Conservation (phyloP, 2,329 filamentous ascomycete species). For the Aspergillus pseudonomiae region DNA sequence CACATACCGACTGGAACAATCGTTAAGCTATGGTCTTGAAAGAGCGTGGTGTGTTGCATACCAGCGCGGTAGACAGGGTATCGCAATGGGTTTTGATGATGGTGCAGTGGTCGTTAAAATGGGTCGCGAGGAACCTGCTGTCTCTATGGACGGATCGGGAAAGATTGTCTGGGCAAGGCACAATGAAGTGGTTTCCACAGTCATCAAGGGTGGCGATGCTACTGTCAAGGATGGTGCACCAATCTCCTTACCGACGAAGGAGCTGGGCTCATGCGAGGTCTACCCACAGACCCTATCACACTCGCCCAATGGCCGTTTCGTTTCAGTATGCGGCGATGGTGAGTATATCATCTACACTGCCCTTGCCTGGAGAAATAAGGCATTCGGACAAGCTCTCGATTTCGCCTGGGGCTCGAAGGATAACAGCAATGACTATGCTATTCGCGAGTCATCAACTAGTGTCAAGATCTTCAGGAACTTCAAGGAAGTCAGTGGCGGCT, state of each 20-base stretch:
- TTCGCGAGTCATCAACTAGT: constrained; percentile 88
- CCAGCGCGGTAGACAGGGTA: constrained; percentile 89
- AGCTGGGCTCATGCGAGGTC: constrained; percentile 92
- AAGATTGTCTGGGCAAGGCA: constrained; percentile 96
- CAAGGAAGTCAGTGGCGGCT: constrained; percentile 81
- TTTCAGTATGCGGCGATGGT: constrained; percentile 89
- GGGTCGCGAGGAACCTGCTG: constrained; percentile 93
- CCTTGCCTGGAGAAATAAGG: constrained; percentile 94
- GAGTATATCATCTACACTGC: constrained; percentile 99
- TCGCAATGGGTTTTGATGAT: constrained; percentile 96
- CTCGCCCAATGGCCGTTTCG: constrained; percentile 92
- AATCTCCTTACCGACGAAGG: constrained; percentile 85
- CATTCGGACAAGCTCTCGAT: constrained; percentile 91
- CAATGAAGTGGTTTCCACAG: constrained; percentile 90
- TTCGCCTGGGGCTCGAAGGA: constrained; percentile 98
- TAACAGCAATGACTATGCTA: constrained; percentile 97
- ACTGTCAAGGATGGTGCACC: constrained; percentile 85
- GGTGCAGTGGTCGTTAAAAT: constrained; percentile 98
- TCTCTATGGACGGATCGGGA: constrained; percentile 94
- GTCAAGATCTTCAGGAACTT: constrained; percentile 99
- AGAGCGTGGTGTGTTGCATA: constrained; percentile 97
- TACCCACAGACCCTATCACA: constrained; percentile 94
- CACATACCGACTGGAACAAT: constrained; percentile 94
- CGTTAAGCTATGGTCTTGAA: constrained; percentile 92
- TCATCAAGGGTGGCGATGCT: constrained; percentile 89